Percentiles rank a stretch among this genome's conserved stretches.
phyloP scores from a whole-genome alignment of 139 green algal species.

The Chlamydomonas applanata region DNA sequence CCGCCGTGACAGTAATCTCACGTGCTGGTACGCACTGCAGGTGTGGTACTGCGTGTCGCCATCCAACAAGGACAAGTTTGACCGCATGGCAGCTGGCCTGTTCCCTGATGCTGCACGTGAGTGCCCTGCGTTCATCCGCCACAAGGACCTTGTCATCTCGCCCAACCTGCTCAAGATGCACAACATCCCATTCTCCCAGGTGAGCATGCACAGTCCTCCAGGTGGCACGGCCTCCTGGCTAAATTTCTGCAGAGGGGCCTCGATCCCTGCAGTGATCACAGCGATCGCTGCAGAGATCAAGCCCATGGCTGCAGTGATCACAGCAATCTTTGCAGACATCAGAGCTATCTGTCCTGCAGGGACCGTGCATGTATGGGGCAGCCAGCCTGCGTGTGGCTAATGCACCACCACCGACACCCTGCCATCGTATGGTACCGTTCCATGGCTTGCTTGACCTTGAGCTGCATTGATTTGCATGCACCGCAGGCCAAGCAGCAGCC shows the following conservation, averaged over 20 bases:
- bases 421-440: neutral
- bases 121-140: slow-evolving; percentile 62
- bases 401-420: too few species aligned
- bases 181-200: slow-evolving; percentile 48
- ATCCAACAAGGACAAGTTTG: slow-evolving; percentile 56
- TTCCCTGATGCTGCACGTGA: slow-evolving; percentile 45
- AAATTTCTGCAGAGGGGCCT: too few species aligned
- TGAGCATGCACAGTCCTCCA: slow-evolving; percentile 1
- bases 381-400: neutral
- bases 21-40: slow-evolving; percentile 15
- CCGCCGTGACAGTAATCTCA: too few species aligned
- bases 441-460: neutral
- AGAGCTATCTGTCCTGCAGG: too few species aligned
- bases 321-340: too few species aligned
- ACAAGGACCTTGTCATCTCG: slow-evolving; percentile 73
- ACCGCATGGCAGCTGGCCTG: slow-evolving; percentile 61
- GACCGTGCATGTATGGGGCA: too few species aligned
- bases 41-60: slow-evolving; percentile 79
- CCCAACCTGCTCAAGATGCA: slow-evolving; percentile 44
- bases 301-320: neutral
- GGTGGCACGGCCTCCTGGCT: too few species aligned
- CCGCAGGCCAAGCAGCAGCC: slow-evolving; percentile 62
- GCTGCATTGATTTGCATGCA: neutral
- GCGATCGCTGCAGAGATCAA: too few species aligned
- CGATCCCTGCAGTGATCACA: too few species aligned